Base-by-base conservation (phyloP, 768 basidiomycete genomes). In the Myochromella boudieri region DNA sequence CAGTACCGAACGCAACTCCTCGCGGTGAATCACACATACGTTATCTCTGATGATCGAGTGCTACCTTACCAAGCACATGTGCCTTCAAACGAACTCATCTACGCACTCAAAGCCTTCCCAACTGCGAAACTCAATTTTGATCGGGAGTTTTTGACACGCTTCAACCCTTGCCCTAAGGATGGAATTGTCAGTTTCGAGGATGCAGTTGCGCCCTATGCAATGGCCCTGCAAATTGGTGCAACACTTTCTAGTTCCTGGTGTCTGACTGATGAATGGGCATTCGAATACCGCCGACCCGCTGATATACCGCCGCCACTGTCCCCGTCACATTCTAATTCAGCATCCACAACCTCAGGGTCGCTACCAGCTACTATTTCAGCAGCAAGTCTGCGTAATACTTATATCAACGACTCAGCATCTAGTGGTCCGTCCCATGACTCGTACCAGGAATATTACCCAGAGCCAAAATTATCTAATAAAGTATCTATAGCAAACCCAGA, bases 61-160 rank as follows among this genome's bases (percentile, higher is more conserved):
- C 71, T 92, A 4, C 90, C 90, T 21, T 91, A 91, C 57, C 85
- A 85, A 57, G 83, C 85, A 2, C 76, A 87, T 50, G 67, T 74
- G 4, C 82, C 82, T 6, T 64, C 80, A 1, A 62, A 71, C 4
- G 71, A 71, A 1, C 70, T 89, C 27, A 70, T 88, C 12, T 56
- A 65, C 3, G 69, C 72, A 20, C 68, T 89, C 42, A 68, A 70
- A 44, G 59, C 62, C 1, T 70, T 77, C 40, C 72, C 77, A 4
- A 55, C 68, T 0, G 68, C 71, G 18, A 62, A 69, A 33, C 65
- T 79, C 34, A 63, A 80, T 56, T 72, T 76, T 21, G 63, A 71
- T 37, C 51, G 63, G 31, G 68, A 71, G 17, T 55, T 52, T 1
- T 64, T 81, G 8, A 60, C 72, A 3, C 49, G 57, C 3, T 87